Conservation (phyloP, 177 flowering plant genomes). For the Vitis hybrid region DNA sequence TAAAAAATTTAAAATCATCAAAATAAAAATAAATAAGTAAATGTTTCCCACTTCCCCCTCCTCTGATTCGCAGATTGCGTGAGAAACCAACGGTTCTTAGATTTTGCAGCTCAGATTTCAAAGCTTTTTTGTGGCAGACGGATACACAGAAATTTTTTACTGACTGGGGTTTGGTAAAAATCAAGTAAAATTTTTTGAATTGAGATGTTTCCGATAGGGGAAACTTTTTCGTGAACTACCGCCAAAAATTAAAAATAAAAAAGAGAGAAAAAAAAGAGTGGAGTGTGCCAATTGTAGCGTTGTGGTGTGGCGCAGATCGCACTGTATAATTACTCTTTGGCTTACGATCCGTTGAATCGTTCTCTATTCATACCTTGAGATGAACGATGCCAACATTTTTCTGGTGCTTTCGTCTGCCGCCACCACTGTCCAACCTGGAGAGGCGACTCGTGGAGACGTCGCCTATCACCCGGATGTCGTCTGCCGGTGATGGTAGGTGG, state of each 20-base stretch:
- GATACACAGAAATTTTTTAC: background rate
- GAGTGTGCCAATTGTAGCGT: background rate
- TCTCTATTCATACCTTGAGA: conserved; percentile 55
- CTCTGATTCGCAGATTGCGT: no score
- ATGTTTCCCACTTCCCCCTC: no score
- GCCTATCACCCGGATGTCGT: conserved; percentile 72
- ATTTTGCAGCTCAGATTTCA: conserved; percentile 14
- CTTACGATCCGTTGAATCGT: background rate
- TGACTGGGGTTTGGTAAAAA: conserved; percentile 6
- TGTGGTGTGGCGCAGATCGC: background rate
- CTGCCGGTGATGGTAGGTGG: conserved; percentile 19
- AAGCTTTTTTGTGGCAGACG: conserved; percentile 4
- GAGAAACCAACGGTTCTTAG: conserved; percentile 17
- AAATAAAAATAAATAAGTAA: background rate
- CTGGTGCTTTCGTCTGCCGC: conserved; percentile 38
- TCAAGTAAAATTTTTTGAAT: conserved; percentile 3
- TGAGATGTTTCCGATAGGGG: conserved; percentile 4
- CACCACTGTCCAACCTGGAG: conserved; percentile 34
- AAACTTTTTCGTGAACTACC: background rate
- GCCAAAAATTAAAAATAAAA: conserved; percentile 8
- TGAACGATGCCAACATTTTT: conserved; percentile 62
- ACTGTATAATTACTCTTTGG: background rate
- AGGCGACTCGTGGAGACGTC: conserved; percentile 33
- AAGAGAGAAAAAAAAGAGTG: background rate
- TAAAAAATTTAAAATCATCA: conserved; percentile 15